Conservation (phyloP, 495 filamentous ascomycete genomes). For the Aspergillus asperescens region DNA sequence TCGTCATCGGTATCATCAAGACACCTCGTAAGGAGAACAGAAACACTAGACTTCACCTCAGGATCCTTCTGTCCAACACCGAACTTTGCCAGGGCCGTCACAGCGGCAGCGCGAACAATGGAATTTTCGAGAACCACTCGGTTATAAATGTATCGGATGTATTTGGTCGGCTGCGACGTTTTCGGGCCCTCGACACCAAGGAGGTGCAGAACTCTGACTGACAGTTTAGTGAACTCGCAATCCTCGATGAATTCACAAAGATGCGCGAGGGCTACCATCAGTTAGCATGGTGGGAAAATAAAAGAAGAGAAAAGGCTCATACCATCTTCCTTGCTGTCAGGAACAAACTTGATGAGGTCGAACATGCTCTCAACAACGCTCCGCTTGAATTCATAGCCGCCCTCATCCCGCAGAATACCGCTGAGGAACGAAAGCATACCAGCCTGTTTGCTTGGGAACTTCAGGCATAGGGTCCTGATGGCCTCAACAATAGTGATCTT, state of each 20-base stretch:
- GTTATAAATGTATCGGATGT: slow-evolving; percentile 99
- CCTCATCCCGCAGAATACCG: slow-evolving; percentile 90
- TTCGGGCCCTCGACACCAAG: slow-evolving; percentile 92
- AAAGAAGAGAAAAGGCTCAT: slow-evolving; percentile 16
- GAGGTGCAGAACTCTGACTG: slow-evolving; percentile 89
- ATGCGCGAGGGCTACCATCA: slow-evolving; percentile 68
- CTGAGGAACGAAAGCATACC: slow-evolving; percentile 97
- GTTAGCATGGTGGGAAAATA: slow-evolving; percentile 1
- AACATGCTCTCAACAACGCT: slow-evolving; percentile 99
- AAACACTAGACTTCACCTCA: slow-evolving; percentile 91
- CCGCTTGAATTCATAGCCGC: slow-evolving; percentile 97
- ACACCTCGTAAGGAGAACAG: slow-evolving; percentile 87
- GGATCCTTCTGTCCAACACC: slow-evolving; percentile 94
- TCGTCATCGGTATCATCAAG: slow-evolving; percentile 97
- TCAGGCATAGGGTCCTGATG: slow-evolving; percentile 90
- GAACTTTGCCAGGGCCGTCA: slow-evolving; percentile 94
- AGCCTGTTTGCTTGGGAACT: slow-evolving; percentile 97
- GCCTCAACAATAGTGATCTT: slow-evolving; percentile 99
- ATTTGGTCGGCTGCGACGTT: slow-evolving; percentile 94
- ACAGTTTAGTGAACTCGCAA: slow-evolving; percentile 98
- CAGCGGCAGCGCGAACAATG: slow-evolving; percentile 89
- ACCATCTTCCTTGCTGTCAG: slow-evolving; percentile 93
- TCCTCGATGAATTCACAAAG: slow-evolving; percentile 99
- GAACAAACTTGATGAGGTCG: slow-evolving; percentile 97
- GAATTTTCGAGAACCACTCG: slow-evolving; percentile 96